These are phyloP conservation scores for Beauveria brongniartii DNA, from an alignment of 2,329 filamentous ascomycete species.

Conservation along the genomic window DNA sequence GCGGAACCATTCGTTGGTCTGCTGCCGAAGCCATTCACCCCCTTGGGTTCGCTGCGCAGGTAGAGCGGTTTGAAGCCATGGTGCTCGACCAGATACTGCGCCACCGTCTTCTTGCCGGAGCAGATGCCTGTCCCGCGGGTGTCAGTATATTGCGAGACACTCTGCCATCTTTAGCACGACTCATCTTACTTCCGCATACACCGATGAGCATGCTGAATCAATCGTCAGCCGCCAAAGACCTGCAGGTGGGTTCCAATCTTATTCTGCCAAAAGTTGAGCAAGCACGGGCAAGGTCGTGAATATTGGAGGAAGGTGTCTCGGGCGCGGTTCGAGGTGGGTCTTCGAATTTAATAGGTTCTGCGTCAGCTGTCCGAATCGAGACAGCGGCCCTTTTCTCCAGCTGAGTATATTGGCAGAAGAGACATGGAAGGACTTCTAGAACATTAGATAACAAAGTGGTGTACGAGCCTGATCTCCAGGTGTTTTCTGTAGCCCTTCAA, in stretches of 20 bases:
- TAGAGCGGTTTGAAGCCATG: slow-evolving; percentile 72
- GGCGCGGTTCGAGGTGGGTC: slow-evolving; percentile 8
- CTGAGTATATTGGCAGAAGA: neutral
- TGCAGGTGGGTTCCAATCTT: neutral
- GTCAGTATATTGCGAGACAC: neutral
- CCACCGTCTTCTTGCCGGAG: slow-evolving; percentile 84
- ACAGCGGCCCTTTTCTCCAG: neutral
- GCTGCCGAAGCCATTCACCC: neutral
- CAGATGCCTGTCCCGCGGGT: slow-evolving; percentile 61
- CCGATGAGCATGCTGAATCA: slow-evolving; percentile 59
- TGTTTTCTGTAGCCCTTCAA: too few species aligned
- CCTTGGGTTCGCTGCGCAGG: slow-evolving; percentile 30
- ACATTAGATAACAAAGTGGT: too few species aligned
- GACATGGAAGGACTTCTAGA: neutral
- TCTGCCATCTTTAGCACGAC: slow-evolving; percentile 4
- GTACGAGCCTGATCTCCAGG: too few species aligned
- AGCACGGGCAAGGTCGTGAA: neutral
- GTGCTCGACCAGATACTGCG: slow-evolving; percentile 75
- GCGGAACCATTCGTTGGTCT: neutral
- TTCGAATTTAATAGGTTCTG: slow-evolving; percentile 2
- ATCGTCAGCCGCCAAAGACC: neutral
- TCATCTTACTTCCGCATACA: slow-evolving; percentile 58
- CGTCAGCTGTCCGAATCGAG: neutral
- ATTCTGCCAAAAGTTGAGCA: neutral
- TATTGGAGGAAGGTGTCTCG: slow-evolving; percentile 4